Percentiles rank a stretch among this genome's conserved stretches.
phyloP scores from a whole-genome alignment of 1,284 basidiomycete genomes.

The Thelephora terrestris region DNA sequence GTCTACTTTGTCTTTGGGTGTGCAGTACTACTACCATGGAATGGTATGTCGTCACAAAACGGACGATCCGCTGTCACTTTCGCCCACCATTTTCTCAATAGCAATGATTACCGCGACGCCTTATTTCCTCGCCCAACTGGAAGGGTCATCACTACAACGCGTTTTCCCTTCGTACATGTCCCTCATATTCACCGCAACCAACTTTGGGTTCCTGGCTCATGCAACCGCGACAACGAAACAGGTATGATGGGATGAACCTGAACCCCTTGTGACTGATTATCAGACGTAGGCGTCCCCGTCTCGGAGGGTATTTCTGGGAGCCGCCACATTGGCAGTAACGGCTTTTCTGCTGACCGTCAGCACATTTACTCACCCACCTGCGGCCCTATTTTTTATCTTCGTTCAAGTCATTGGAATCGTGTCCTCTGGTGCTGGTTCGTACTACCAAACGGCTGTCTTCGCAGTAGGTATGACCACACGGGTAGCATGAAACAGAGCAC shows the following conservation, averaged over 20 bases:
- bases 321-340: constrained; percentile 37
- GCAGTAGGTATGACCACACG: constrained; percentile 29
- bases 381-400: constrained; percentile 52
- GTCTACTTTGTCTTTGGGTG: constrained; percentile 64
- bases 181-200: constrained; percentile 48
- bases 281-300: constrained; percentile 38
- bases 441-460: constrained; percentile 59
- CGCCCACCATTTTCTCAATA: constrained; percentile 18
- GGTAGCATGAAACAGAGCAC: not conserved
- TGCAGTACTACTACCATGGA: constrained; percentile 70
- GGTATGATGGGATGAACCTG: constrained; percentile 33
- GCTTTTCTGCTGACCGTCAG: constrained; percentile 45
- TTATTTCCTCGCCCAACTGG: constrained; percentile 59
- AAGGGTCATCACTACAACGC: constrained; percentile 40
- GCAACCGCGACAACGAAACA: constrained; percentile 58
- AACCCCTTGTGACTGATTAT: not conserved
- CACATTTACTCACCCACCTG: constrained; percentile 45
- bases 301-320: constrained; percentile 35
- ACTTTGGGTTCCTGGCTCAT: constrained; percentile 60
- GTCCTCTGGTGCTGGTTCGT: constrained; percentile 51
- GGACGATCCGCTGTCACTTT: not conserved
- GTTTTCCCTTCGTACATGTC: constrained; percentile 67
- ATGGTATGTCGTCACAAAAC: constrained; percentile 38
- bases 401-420: constrained; percentile 45
- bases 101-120: constrained; percentile 70